phyloP scores from a whole-genome alignment of 371 early-diverging fungal genomes.

The Mucor racemosus region DNA sequence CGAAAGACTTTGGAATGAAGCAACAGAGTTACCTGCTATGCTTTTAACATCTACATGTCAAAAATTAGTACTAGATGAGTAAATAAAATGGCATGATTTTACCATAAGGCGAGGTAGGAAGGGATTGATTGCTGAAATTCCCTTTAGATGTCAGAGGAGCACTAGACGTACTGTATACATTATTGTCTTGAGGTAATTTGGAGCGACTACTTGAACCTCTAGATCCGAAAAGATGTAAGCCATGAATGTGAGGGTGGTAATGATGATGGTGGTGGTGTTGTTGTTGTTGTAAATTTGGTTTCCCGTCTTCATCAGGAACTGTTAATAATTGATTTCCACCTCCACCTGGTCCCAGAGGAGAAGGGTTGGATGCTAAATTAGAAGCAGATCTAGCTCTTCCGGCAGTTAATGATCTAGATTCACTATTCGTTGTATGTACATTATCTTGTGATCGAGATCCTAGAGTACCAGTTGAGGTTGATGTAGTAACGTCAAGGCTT shows the following conservation, averaged over 20 bases:
- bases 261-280: constrained; percentile 5
- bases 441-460: constrained; percentile 28
- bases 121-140: constrained; percentile 20
- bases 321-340: constrained; percentile 11
- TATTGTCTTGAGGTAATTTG: constrained; percentile 4
- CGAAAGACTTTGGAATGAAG: constrained; percentile 33
- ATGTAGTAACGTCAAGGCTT: not conserved
- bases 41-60: constrained; percentile 18
- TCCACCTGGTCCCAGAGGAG: constrained; percentile 10
- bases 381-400: constrained; percentile 29
- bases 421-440: not conserved
- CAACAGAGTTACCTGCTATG: constrained; percentile 21
- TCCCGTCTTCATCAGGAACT: constrained; percentile 18
- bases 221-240: constrained; percentile 32
- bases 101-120: constrained; percentile 23
- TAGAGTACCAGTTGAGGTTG: not conserved
- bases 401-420: not conserved
- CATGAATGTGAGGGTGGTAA: constrained; percentile 29
- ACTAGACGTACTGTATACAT: not conserved
- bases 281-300: not conserved
- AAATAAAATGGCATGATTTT: not conserved
- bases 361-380: constrained; percentile 19
- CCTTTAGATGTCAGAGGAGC: not conserved
- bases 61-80: not conserved
- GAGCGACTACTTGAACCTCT: constrained; percentile 25